Conservation (phyloP, 192 early-diverging fungal genomes). For the Powellomyces hirtus region DNA sequence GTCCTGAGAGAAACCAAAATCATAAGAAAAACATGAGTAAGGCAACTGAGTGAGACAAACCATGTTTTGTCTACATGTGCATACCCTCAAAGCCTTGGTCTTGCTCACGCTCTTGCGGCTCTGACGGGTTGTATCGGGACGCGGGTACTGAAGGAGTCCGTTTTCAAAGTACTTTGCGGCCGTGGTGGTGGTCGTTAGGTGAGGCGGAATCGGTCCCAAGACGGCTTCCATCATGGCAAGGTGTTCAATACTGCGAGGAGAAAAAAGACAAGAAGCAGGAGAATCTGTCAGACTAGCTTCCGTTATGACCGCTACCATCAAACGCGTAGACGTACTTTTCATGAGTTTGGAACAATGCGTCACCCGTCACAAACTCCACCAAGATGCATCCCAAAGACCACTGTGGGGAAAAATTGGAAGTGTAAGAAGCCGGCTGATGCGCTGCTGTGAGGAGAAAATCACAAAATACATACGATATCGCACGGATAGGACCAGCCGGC, state of each 20-base stretch:
- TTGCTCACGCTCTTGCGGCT: conserved; percentile 63
- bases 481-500: conserved; percentile 95
- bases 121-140: conserved; percentile 49
- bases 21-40: background rate
- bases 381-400: conserved; percentile 98
- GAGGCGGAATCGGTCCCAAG: conserved; percentile 71
- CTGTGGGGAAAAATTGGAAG: conserved; percentile 8
- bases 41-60: background rate
- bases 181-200: conserved; percentile 47
- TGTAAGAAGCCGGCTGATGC: background rate
- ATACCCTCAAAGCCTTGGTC: conserved; percentile 55
- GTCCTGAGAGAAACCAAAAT: background rate
- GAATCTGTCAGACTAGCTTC: background rate
- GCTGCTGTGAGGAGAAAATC: background rate
- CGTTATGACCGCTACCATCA: too few relatives aligned
- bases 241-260: conserved; percentile 71
- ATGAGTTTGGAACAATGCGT: conserved; percentile 96
- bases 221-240: conserved; percentile 94
- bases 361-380: conserved; percentile 91
- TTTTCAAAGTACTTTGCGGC: conserved; percentile 17
- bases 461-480: conserved; percentile 62
- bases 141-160: conserved; percentile 50
- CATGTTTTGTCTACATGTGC: background rate
- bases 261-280: background rate
- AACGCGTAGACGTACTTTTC: conserved; percentile 72